Evolutionary conservation across 768 basidiomycete species (phyloP).

Genomic region (Chalciporus sphaerocephalus): DNA sequence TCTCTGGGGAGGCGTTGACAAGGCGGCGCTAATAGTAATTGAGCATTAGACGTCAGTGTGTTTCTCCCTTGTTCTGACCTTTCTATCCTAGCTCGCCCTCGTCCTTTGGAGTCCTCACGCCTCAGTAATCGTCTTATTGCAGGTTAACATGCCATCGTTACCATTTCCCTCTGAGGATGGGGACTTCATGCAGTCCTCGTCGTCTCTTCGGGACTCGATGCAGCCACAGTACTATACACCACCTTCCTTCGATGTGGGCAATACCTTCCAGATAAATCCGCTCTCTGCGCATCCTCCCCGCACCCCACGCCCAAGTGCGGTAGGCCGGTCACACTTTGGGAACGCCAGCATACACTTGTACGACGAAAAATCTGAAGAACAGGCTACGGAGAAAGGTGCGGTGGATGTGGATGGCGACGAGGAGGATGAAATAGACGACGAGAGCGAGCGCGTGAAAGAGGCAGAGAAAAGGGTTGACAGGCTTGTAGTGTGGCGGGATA

Average conservation of each 20-base stretch:
- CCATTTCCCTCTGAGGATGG: slow-evolving; percentile 50
- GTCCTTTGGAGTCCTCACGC: not conserved
- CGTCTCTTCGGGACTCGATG: slow-evolving; percentile 34
- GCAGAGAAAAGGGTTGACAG: slow-evolving; percentile 46
- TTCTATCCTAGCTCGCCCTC: not conserved
- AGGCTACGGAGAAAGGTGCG: slow-evolving; percentile 16
- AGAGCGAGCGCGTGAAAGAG: slow-evolving; percentile 41
- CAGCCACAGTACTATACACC: slow-evolving; percentile 49
- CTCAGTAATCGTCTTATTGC: not conserved
- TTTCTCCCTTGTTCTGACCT: not conserved
- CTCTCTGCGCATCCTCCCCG: slow-evolving; percentile 75
- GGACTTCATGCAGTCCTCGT: slow-evolving; percentile 37
- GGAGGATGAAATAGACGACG: slow-evolving; percentile 45
- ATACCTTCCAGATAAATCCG: slow-evolving; percentile 78
- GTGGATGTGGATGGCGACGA: slow-evolving; percentile 24
- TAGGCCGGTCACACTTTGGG: slow-evolving; percentile 24
- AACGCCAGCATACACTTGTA: slow-evolving; percentile 30
- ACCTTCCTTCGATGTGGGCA: slow-evolving; percentile 52
- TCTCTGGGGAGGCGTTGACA: not conserved
- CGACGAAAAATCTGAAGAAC: slow-evolving; percentile 41
- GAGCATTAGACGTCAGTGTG: too few species aligned
- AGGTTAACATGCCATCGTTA: slow-evolving; percentile 56
- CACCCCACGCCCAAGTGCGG: slow-evolving; percentile 49
- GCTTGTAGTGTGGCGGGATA: slow-evolving; percentile 78
- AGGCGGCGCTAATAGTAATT: too few species aligned